Evolutionary conservation across 331 rosid species (phyloP), one percentile per base, ranked within the genome.

Genomic region (Rhamnella rubrinervis): DNA sequence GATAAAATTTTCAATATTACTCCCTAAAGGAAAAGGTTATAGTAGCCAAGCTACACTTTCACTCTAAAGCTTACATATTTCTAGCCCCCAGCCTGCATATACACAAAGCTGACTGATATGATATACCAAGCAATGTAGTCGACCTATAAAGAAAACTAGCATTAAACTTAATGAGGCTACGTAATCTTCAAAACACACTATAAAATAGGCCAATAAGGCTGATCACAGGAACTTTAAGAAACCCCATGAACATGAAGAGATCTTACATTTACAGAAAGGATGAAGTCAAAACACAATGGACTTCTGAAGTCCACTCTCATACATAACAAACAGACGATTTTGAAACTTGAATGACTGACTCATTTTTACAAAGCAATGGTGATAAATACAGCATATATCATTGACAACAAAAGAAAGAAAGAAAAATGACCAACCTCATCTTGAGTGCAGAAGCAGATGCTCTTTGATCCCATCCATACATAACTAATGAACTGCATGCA

Each of bases 321-420:
- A 75, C 78, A 50, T 49, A 71, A 68, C 70, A 78, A 71, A 61
- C 66, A 73, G 35, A 73, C 58, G 41, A 75, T 71, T 31, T 75
- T 85, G 67, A 72, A 81, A 63, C 69, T 73, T 56, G 65, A 37
- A 75, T 65, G 61, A 67, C 71, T 86, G 67, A 68, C 57, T 18
- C 73, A 63, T 80, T 88, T 85, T 81, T 89, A 85, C 91, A 89
- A 70, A 83, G 81, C 71, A 87, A 85, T 78, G 84, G 88, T 79
- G 63, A 76, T 66, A 77, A 78, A 78, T 80, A 81, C 70, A 83
- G 72, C 70, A 71, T 68, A 76, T 85, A 51, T 68, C 68, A 66
- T 59, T 63, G 53, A 68, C 69, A 73, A 80, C 68, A 80, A 35
- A 28, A 17, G 35, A 14, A 23, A 70, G 46, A 21, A 37, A 58